Conservation (phyloP, 2,329 filamentous ascomycete species). For the Amphichorda felina region DNA sequence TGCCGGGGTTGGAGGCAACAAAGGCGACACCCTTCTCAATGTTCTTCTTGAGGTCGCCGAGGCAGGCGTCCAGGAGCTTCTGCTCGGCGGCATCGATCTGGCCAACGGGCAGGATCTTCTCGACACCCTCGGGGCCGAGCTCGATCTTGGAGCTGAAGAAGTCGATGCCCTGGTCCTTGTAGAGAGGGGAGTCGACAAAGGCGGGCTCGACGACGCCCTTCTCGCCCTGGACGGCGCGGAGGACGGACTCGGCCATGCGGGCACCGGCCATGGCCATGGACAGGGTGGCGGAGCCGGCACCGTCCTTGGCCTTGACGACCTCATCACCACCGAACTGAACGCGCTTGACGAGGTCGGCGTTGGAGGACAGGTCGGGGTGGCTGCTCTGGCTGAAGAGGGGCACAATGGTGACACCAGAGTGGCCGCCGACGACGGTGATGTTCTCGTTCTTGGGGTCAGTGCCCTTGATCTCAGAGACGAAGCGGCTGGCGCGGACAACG, state of each 20-base stretch:
- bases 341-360: slow-evolving; percentile 75
- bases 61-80: slow-evolving; percentile 75
- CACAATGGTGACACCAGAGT: slow-evolving; percentile 97
- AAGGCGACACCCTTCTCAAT: slow-evolving; percentile 76
- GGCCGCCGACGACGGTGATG: slow-evolving; percentile 91
- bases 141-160: slow-evolving; percentile 96
- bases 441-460: slow-evolving; percentile 87
- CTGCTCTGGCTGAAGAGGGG: slow-evolving; percentile 91
- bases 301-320: slow-evolving; percentile 98
- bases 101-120: slow-evolving; percentile 85
- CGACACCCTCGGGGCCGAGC: slow-evolving; percentile 90
- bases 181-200: slow-evolving; percentile 92
- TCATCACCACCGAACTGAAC: slow-evolving; percentile 99
- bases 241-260: slow-evolving; percentile 76
- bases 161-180: slow-evolving; percentile 95
- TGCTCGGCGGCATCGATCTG: slow-evolving; percentile 76
- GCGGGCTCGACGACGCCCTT: slow-evolving; percentile 93
- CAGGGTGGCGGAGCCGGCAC: slow-evolving; percentile 90
- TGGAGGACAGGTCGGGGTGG: slow-evolving; percentile 71
- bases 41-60: slow-evolving; percentile 84
- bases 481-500: slow-evolving; percentile 92
- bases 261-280: slow-evolving; percentile 97
- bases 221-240: slow-evolving; percentile 86
- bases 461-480: slow-evolving; percentile 88
- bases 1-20: slow-evolving; percentile 45